These are phyloP conservation scores for Nakazawaea wickerhamii DNA, from an alignment of 805 yeast species.

Conservation along the genomic window DNA sequence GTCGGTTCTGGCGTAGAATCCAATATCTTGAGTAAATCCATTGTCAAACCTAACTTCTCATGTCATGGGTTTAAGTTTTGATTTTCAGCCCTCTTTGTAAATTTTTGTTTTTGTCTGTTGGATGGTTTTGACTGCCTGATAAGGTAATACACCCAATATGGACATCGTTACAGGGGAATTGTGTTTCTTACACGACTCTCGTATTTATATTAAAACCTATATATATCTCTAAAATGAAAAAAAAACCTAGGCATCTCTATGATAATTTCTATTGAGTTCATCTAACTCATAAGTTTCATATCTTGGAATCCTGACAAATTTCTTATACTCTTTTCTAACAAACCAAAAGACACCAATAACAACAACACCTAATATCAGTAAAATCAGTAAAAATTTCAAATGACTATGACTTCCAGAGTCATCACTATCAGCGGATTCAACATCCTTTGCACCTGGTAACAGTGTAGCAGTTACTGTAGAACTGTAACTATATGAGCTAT, in stretches of 20 bases:
- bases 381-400: slow-evolving; percentile 2
- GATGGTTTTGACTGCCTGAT: background rate
- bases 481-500: background rate
- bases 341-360: slow-evolving; percentile 3
- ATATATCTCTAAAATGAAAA: no score
- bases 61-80: background rate
- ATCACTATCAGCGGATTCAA: background rate
- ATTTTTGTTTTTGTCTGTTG: background rate
- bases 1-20: slow-evolving; percentile 86
- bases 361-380: background rate
- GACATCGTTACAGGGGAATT: no score
- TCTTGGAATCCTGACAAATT: background rate
- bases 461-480: background rate
- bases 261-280: background rate
- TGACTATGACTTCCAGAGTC: background rate
- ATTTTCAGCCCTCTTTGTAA: background rate
- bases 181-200: no score
- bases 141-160: background rate
- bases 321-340: slow-evolving; percentile 9
- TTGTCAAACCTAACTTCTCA: slow-evolving; percentile 20
- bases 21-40: slow-evolving; percentile 72
- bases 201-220: no score
- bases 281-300: slow-evolving; percentile 8
- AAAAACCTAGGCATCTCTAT: background rate
- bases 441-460: slow-evolving; percentile 3